Conservation (phyloP, 176 grass and related monocot genomes). For the Cocos nucifera region DNA sequence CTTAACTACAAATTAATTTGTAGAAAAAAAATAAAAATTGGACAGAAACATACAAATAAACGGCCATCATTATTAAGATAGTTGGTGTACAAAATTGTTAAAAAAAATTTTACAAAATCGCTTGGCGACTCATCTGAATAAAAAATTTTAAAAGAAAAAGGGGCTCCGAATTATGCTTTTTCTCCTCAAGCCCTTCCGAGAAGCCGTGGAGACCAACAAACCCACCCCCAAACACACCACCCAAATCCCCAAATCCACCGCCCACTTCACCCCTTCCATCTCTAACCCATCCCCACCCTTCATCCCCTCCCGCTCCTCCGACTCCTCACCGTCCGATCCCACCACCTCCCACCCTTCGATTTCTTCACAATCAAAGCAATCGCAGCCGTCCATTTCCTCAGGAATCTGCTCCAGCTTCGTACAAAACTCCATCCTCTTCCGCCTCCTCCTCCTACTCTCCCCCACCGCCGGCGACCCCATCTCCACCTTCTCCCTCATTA, state of each 20-base stretch:
- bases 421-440: slow-evolving; percentile 20
- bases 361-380: slow-evolving; percentile 23
- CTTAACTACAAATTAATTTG: too few relatives aligned
- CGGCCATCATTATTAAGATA: too few relatives aligned
- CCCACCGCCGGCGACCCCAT: slow-evolving; percentile 15
- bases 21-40: too few relatives aligned
- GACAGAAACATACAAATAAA: too few relatives aligned
- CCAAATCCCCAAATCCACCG: slow-evolving; percentile 52
- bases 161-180: neutral
- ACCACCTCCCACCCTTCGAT: slow-evolving; percentile 20
- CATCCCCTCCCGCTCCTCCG: neutral
- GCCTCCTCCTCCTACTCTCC: neutral
- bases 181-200: slow-evolving; percentile 11
- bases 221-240: slow-evolving; percentile 46
- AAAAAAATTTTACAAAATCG: too few relatives aligned
- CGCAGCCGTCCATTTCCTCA: slow-evolving; percentile 32
- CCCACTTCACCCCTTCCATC: slow-evolving; percentile 44
- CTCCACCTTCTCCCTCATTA: slow-evolving; percentile 29
- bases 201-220: slow-evolving; percentile 34
- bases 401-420: slow-evolving; percentile 39
- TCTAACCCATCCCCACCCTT: neutral
- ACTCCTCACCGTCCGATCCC: neutral
- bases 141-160: too few relatives aligned
- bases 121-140: too few relatives aligned
- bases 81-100: too few relatives aligned